phyloP scores from a whole-genome alignment of 306 rosid genomes.

The Pyrus communis region DNA sequence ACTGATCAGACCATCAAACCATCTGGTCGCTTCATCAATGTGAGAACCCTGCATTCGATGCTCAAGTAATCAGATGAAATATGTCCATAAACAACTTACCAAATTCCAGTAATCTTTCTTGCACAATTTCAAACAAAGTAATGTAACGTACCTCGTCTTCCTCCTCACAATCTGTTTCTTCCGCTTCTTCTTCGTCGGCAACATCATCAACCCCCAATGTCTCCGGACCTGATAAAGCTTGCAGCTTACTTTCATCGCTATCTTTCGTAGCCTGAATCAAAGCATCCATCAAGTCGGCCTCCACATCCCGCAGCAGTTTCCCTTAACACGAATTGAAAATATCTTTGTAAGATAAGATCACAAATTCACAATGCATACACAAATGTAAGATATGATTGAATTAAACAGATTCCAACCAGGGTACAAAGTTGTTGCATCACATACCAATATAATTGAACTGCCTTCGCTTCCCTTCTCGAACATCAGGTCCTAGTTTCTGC shows the following conservation, averaged over 20 bases:
- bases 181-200: constrained; percentile 22
- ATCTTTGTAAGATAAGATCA: neutral
- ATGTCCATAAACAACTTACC: neutral
- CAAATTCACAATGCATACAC: too few species aligned
- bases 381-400: neutral
- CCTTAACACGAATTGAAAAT: constrained; percentile 34
- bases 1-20: constrained; percentile 71
- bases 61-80: constrained; percentile 14
- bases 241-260: constrained; percentile 52
- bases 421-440: neutral
- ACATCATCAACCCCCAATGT: constrained; percentile 24
- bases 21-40: constrained; percentile 40
- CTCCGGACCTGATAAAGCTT: constrained; percentile 39
- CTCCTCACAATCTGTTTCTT: constrained; percentile 42
- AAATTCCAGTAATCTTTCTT: neutral
- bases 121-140: neutral
- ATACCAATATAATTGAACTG: constrained; percentile 89
- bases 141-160: constrained; percentile 47
- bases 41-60: constrained; percentile 42
- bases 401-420: neutral
- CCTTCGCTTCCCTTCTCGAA: constrained; percentile 91
- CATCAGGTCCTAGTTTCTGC: constrained; percentile 73
- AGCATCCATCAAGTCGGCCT: constrained; percentile 74
- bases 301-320: constrained; percentile 63
- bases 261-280: constrained; percentile 70